These are phyloP conservation scores for Aspergillus sp. DNA, from an alignment of 2,329 filamentous ascomycete genomes.

Conservation along the genomic window DNA sequence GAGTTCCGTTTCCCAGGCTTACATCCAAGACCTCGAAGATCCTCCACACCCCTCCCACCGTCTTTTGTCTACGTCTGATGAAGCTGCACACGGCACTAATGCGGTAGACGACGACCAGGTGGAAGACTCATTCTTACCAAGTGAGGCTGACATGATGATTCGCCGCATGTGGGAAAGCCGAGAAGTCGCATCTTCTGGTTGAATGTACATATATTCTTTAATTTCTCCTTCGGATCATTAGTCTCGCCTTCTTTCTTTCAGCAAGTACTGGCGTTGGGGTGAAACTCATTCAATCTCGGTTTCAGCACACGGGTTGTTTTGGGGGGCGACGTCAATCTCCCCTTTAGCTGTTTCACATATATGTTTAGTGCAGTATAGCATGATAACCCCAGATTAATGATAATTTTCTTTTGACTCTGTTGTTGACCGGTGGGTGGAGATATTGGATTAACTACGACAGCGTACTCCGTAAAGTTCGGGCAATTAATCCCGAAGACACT, in stretches of 20 bases:
- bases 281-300: neutral
- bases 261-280: constrained; percentile 2
- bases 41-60: constrained; percentile 40
- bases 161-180: constrained; percentile 51
- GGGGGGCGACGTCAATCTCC: neutral
- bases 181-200: constrained; percentile 44
- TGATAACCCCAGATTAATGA: constrained; percentile 5
- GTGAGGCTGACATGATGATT: constrained; percentile 45
- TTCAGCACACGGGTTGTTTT: constrained; percentile 3
- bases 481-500: constrained; percentile 28
- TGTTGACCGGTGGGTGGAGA: neutral
- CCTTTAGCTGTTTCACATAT: neutral
- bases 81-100: constrained; percentile 29
- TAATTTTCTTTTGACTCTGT: neutral
- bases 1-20: constrained; percentile 33
- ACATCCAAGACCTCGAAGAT: constrained; percentile 40
- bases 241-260: neutral
- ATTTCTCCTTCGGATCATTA: neutral
- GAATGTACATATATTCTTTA: constrained; percentile 16
- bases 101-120: constrained; percentile 28
- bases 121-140: constrained; percentile 30
- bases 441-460: neutral
- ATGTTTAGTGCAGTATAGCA: neutral
- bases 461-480: constrained; percentile 10
- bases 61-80: constrained; percentile 41